Percentiles rank a stretch among this genome's conserved stretches.
These are phyloP conservation scores for Cyclostephanos invisitatus DNA, from an alignment of 108 stramenopile species.

Conservation along the genomic window DNA sequence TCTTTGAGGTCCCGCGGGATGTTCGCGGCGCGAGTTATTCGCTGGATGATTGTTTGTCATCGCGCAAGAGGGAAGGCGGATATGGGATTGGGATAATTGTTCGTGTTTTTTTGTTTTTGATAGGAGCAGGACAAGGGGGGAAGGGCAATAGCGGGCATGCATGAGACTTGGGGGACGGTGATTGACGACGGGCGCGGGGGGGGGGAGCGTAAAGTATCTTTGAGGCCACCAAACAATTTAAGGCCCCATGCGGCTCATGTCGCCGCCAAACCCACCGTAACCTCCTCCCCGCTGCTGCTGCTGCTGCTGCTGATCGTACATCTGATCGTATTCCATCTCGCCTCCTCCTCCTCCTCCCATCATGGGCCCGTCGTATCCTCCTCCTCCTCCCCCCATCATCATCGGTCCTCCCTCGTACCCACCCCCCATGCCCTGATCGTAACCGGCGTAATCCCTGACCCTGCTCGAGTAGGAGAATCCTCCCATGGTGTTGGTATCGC, in stretches of 20 bases:
- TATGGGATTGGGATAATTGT: background rate
- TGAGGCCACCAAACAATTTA: too few relatives aligned
- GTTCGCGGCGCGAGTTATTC: conserved; percentile 1
- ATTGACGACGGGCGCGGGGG: background rate
- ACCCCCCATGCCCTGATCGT: background rate
- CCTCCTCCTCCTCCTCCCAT: background rate
- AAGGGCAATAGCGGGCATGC: too few relatives aligned
- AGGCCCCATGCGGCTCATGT: conserved; percentile 2
- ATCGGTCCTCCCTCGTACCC: background rate
- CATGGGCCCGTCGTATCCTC: conserved; percentile 4
- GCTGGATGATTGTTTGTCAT: too few relatives aligned
- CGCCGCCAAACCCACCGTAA: background rate
- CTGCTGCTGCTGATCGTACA: background rate
- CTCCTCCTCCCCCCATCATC: background rate
- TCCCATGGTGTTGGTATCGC: conserved; percentile 7
- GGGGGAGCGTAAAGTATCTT: background rate
- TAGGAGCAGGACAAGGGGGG: too few relatives aligned
- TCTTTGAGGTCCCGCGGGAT: background rate
- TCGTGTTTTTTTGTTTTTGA: too few relatives aligned
- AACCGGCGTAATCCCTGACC: conserved; percentile 8
- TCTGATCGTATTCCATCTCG: background rate
- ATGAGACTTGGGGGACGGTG: background rate
- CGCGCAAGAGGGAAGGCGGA: background rate
- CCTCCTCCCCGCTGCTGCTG: background rate
- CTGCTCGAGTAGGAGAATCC: conserved; percentile 32